Base-by-base conservation (phyloP, 2,329 filamentous ascomycete genomes). In the Cytospora paraplurivora region DNA sequence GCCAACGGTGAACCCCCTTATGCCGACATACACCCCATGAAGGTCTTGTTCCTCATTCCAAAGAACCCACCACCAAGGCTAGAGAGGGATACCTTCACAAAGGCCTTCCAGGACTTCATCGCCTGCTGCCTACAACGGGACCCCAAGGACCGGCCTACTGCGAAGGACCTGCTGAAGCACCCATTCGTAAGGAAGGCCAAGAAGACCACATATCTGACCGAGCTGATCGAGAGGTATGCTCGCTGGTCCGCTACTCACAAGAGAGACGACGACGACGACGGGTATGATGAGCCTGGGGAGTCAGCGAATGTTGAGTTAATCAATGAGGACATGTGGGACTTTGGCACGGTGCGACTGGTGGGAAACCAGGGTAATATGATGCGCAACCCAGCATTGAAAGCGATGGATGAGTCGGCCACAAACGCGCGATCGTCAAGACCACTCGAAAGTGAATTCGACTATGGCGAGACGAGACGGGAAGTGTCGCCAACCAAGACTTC, bases 1-100 rank as follows among this genome's bases (percentile, higher is more conserved):
- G 94, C 94, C 61, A 90, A 92, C 67, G 93, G 94, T 67, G 93
- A 97, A 73, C 94, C 94, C 32, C 94, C 94, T 0, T 97, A 97
- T 72, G 92, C 93, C 63, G 93, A 97, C 71, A 97, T 97, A 56
- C 94, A 98, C 76, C 94, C 94, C 35, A 98, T 98, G 94, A 98
- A 98, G 75, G 94, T 98, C 2, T 80, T 98, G 8, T 98, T 98
- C 73, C 82, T 98, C 56, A 98, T 98, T 60, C 94, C 94, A 1
- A 98, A 97, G 77, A 97, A 97, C 72, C 86, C 91, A 0, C 91
- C 94, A 1, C 95, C 94, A 1, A 82, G 86, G 33, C 80, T 98
- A 37, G 88, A 92, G 68, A 57, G 51, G 49, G 91, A 91, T 17
- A 89, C 91, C 70, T 95, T 93, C 72, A 91, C 88, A 68, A 92